These are phyloP conservation scores for Beauveria caledonica DNA, from an alignment of 2,329 filamentous ascomycete species.

Conservation along the genomic window DNA sequence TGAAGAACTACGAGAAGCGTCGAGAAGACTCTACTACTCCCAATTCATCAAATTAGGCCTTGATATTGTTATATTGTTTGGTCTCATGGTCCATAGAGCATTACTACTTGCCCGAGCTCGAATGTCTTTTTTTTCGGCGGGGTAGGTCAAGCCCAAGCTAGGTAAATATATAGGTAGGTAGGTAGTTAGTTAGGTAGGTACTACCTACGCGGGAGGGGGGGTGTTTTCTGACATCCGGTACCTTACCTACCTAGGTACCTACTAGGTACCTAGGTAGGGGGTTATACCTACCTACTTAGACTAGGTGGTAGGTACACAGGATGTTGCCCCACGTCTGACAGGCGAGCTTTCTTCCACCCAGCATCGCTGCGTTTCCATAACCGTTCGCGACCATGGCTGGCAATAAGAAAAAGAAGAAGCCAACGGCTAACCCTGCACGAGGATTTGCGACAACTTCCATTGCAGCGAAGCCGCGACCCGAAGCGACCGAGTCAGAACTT, in stretches of 20 bases:
- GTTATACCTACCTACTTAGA: too few relatives aligned
- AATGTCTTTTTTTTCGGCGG: not conserved
- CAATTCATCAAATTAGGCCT: not conserved
- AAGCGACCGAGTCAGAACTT: slow-evolving; percentile 35
- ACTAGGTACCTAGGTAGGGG: too few relatives aligned
- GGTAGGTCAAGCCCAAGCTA: not conserved
- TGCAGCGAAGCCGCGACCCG: slow-evolving; percentile 69
- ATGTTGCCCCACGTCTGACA: slow-evolving; percentile 4
- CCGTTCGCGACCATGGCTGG: slow-evolving; percentile 49
- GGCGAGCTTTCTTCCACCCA: not conserved
- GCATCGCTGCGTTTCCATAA: not conserved
- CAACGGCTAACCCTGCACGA: slow-evolving; percentile 74
- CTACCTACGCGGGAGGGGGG: too few relatives aligned
- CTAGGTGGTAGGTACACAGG: not conserved
- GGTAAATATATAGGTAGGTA: too few relatives aligned
- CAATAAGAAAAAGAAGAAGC: slow-evolving; percentile 84
- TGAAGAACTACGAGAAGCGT: not conserved
- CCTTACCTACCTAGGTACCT: too few relatives aligned
- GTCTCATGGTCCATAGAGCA: too few relatives aligned
- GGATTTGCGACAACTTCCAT: slow-evolving; percentile 92
- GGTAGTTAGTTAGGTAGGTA: too few relatives aligned
- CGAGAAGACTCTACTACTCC: not conserved
- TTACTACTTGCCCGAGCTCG: too few relatives aligned
- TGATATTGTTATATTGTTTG: not conserved
- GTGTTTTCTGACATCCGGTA: too few relatives aligned